Conservation (phyloP, 2,329 filamentous ascomycete genomes). For the Cladosporium sp. region DNA sequence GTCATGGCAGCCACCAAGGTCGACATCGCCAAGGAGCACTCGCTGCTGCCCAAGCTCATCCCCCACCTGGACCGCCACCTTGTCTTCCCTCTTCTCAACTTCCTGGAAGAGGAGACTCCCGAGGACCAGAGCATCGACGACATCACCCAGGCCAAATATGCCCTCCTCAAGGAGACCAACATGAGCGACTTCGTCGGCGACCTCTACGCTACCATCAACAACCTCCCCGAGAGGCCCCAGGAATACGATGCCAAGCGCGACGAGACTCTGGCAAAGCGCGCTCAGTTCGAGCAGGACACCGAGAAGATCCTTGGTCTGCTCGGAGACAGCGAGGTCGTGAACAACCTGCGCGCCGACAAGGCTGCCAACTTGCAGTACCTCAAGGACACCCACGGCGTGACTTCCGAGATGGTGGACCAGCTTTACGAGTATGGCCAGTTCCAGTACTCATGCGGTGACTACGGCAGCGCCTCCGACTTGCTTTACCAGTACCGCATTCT, state of each 20-base stretch:
- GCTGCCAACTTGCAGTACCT: constrained; percentile 97
- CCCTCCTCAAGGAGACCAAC: constrained; percentile 93
- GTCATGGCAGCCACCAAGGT: constrained; percentile 38
- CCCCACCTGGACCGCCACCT: constrained; percentile 91
- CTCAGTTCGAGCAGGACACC: constrained; percentile 81
- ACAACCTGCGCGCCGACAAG: constrained; percentile 91
- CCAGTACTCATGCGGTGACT: constrained; percentile 96
- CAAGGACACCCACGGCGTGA: constrained; percentile 94
- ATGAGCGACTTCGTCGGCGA: constrained; percentile 98
- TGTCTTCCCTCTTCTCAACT: constrained; percentile 94
- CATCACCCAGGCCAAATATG: constrained; percentile 82
- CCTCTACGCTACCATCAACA: constrained; percentile 84
- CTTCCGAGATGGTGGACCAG: constrained; percentile 89
- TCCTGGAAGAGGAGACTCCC: constrained; percentile 72
- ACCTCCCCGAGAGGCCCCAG: constrained; percentile 69
- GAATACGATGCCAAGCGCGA: constrained; percentile 89
- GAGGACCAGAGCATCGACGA: constrained; percentile 72
- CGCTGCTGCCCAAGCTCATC: constrained; percentile 83
- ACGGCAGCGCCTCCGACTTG: constrained; percentile 81
- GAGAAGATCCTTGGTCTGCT: constrained; percentile 83
- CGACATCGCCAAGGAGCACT: constrained; percentile 62
- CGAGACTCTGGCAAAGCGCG: constrained; percentile 76
- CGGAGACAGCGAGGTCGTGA: constrained; percentile 83
- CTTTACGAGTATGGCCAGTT: constrained; percentile 96
- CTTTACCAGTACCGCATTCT: constrained; percentile 97